Evolutionary conservation across 2,329 filamentous ascomycete species (phyloP), one percentile per base, ranked within the genome.

Genomic region (Chaetoscypha palmicola): DNA sequence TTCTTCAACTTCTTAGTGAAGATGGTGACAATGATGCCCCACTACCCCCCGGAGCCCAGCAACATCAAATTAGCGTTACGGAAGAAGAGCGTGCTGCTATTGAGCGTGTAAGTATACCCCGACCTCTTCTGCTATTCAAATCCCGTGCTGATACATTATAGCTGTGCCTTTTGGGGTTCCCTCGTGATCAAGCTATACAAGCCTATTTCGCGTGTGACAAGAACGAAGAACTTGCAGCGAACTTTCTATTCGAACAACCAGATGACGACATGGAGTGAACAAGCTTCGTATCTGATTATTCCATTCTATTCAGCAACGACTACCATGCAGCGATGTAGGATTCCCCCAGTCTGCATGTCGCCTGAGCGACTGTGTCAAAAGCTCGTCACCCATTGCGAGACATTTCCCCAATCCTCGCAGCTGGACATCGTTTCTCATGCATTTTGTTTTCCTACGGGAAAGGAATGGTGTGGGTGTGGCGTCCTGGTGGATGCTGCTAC

Each of bases 191-290:
- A 57, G 92, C 92, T 40, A 95, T 97, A 55, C 91, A 98, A 69
- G 92, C 92, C 20, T 98, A 97, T 70, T 98, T 98, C 64, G 92
- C 92, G 24, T 98, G 92, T 66, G 92, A 98, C 68, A 98, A 97
- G 77, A 97, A 98, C 66, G 92, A 98, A 69, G 92, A 98, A 68
- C 75, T 98, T 40, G 92, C 92, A 1, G 92, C 92, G 52, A 98
- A 98, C 69, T 97, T 96, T 67, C 74, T 98, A 48, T 98, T 98
- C 62, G 92, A 98, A 59, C 89, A 97, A 68, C 90, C 90, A 8
- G 89, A 94, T 49, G 90, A 96, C 37, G 83, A 86, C 26, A 28
- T 28, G 24, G 24, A 28, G 24, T 28, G 81, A 84, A 46, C 50
- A 54, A 49, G 51, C 24, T 45, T 14, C 37, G 42, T 46, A 36